phyloP scores from a whole-genome alignment of 129 eudicot species.

The Centrapalus pauciflorus region DNA sequence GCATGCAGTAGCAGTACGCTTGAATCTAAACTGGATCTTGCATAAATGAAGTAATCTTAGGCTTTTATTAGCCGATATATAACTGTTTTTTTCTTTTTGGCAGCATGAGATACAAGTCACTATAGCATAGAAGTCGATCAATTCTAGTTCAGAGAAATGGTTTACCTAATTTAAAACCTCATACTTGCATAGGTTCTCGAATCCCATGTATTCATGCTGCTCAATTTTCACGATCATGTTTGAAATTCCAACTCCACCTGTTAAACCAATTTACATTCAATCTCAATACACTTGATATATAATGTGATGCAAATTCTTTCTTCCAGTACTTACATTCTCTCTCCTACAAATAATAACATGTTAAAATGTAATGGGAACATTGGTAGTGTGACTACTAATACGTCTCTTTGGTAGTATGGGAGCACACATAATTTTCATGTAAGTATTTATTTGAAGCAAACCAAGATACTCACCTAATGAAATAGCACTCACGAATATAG shows the following conservation, averaged over 20 bases:
- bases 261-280: no score
- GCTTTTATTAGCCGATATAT: no score
- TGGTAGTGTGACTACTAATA: background rate
- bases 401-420: background rate
- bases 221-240: conserved; percentile 77
- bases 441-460: conserved; percentile 2
- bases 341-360: background rate
- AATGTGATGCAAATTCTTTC: no score
- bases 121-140: background rate
- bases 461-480: conserved; percentile 67
- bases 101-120: background rate
- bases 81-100: no score
- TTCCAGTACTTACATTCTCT: background rate
- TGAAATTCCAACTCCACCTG: conserved; percentile 94
- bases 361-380: no score
- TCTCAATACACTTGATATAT: no score
- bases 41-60: background rate
- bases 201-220: conserved; percentile 85
- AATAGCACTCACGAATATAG: conserved; percentile 84
- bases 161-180: conserved; percentile 22
- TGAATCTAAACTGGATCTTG: conserved; percentile 1
- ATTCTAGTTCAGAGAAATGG: background rate
- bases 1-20: no score
- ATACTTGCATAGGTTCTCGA: conserved; percentile 88
- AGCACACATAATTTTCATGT: background rate